Percentiles rank a stretch among this genome's conserved stretches.
Conservation (phyloP, 495 filamentous ascomycete species). For the Neurospora sublineolata region DNA sequence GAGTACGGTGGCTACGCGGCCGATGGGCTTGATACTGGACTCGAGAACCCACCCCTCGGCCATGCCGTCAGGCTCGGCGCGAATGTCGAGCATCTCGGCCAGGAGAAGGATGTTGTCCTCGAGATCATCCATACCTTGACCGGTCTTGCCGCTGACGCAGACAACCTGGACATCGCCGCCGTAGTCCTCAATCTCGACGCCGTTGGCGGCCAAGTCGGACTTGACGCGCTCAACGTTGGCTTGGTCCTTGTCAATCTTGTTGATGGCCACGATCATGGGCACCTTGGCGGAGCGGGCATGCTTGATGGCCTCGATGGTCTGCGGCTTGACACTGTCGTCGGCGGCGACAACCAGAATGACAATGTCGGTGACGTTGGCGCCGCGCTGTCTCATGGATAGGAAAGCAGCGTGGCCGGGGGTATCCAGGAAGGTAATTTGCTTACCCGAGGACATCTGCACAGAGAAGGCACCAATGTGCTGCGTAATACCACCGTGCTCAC, state of each 20-base stretch:
- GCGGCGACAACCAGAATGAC: slow-evolving; percentile 93
- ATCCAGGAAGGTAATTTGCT: slow-evolving; percentile 90
- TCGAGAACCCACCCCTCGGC: slow-evolving; percentile 94
- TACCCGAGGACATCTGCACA: slow-evolving; percentile 72
- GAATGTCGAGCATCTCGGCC: slow-evolving; percentile 80
- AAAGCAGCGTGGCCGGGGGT: slow-evolving; percentile 97
- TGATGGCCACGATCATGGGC: slow-evolving; percentile 96
- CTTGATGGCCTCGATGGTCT: slow-evolving; percentile 93
- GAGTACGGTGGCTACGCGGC: slow-evolving; percentile 80
- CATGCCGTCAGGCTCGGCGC: slow-evolving; percentile 62
- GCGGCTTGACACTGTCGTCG: slow-evolving; percentile 94
- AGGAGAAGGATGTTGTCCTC: slow-evolving; percentile 80
- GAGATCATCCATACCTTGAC: slow-evolving; percentile 79
- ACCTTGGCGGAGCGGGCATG: slow-evolving; percentile 85
- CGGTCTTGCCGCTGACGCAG: slow-evolving; percentile 84
- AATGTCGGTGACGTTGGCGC: slow-evolving; percentile 93
- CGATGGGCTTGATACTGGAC: slow-evolving; percentile 76
- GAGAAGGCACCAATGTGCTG: slow-evolving; percentile 99
- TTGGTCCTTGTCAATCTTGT: slow-evolving; percentile 85
- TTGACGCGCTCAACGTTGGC: slow-evolving; percentile 74
- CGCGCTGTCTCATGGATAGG: slow-evolving; percentile 86
- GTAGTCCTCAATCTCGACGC: slow-evolving; percentile 86
- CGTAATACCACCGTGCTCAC: slow-evolving; percentile 94
- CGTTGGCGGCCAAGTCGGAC: slow-evolving; percentile 70
- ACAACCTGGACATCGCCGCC: slow-evolving; percentile 93